Conservation (phyloP, 164 flowering plant genomes). For the Pachysandra terminalis region DNA sequence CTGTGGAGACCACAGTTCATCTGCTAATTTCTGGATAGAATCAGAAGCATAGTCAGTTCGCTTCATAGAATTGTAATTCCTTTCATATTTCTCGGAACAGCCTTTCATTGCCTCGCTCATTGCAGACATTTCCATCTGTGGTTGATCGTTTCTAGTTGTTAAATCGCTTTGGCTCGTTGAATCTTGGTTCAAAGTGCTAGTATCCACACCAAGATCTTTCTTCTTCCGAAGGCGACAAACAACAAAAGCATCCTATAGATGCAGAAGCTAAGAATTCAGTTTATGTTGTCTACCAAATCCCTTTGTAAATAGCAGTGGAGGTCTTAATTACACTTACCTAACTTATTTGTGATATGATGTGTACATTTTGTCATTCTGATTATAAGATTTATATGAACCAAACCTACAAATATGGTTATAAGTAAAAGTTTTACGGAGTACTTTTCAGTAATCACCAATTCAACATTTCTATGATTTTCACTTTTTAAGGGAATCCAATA, state of each 20-base stretch:
- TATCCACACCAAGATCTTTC: slow-evolving; percentile 26
- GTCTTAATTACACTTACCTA: no score
- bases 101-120: slow-evolving; percentile 28
- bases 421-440: no score
- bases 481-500: no score
- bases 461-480: no score
- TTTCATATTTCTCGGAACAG: slow-evolving; percentile 33
- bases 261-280: background rate
- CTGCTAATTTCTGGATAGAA: slow-evolving; percentile 26
- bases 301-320: background rate
- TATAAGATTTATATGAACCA: background rate
- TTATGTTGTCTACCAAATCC: background rate
- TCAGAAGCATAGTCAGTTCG: slow-evolving; percentile 39
- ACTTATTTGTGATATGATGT: no score
- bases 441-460: no score
- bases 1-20: slow-evolving; percentile 18
- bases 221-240: slow-evolving; percentile 72
- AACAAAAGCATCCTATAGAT: slow-evolving; percentile 61
- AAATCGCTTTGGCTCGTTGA: slow-evolving; percentile 12
- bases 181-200: slow-evolving; percentile 22
- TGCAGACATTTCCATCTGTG: slow-evolving; percentile 8
- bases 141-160: slow-evolving; percentile 9
- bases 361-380: no score
- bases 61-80: slow-evolving; percentile 47
- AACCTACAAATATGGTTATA: background rate